Evolutionary conservation across 305 asterid genomes (phyloP).

Genomic region (Rubia peregrina): DNA sequence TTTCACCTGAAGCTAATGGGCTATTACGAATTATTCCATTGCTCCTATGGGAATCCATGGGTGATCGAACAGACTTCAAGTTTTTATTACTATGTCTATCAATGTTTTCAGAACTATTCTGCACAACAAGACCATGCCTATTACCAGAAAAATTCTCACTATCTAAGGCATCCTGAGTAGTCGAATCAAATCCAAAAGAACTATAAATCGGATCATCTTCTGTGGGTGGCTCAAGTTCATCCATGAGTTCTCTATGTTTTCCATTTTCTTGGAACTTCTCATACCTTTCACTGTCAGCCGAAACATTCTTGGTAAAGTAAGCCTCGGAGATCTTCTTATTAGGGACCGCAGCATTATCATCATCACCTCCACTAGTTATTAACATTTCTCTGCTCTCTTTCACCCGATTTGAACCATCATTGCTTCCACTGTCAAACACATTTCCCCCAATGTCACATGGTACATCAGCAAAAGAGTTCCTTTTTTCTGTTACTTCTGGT

Average conservation of each 20-base stretch:
- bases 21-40: slow-evolving; percentile 34
- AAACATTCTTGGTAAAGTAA: slow-evolving; percentile 18
- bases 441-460: slow-evolving; percentile 14
- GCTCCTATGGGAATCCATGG: slow-evolving; percentile 39
- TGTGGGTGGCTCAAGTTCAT: slow-evolving; percentile 19
- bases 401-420: slow-evolving; percentile 5
- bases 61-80: slow-evolving; percentile 58
- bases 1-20: slow-evolving; percentile 24
- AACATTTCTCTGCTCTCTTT: slow-evolving; percentile 14
- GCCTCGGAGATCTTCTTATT: slow-evolving; percentile 7
- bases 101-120: slow-evolving; percentile 22
- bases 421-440: slow-evolving; percentile 13
- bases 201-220: slow-evolving; percentile 22
- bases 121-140: slow-evolving; percentile 19
- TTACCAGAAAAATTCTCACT: slow-evolving; percentile 24
- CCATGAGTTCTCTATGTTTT: slow-evolving; percentile 11
- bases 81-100: slow-evolving; percentile 35
- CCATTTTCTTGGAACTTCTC: slow-evolving; percentile 21
- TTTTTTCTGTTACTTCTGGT: slow-evolving; percentile 26
- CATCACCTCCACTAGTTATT: slow-evolving; percentile 12
- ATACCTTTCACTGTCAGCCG: slow-evolving; percentile 13
- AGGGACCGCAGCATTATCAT: slow-evolving; percentile 18
- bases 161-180: slow-evolving; percentile 23
- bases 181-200: slow-evolving; percentile 16
- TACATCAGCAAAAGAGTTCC: slow-evolving; percentile 22